phyloP scores from a whole-genome alignment of 345 rosid species.

The Pistacia integerrima region DNA sequence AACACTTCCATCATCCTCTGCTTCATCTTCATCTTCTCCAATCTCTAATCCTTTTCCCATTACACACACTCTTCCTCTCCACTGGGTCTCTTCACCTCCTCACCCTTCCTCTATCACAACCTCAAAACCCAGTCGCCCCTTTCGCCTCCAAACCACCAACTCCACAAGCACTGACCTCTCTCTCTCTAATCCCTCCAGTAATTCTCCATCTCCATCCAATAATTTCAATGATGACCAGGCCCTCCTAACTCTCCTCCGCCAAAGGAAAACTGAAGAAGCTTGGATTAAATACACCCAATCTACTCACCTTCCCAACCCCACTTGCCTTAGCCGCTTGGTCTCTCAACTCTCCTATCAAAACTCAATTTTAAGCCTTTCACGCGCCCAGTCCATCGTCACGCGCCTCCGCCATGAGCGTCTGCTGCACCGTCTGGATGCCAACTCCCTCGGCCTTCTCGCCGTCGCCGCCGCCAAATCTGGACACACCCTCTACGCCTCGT shows the following conservation, averaged over 20 bases:
- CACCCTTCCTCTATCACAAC: slow-evolving; percentile 8
- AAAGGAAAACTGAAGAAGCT: slow-evolving; percentile 73
- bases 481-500: slow-evolving; percentile 71
- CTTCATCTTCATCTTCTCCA: slow-evolving; percentile 33
- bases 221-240: slow-evolving; percentile 46
- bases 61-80: slow-evolving; percentile 24
- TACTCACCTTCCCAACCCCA: slow-evolving; percentile 66
- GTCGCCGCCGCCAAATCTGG: slow-evolving; percentile 74
- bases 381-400: slow-evolving; percentile 87
- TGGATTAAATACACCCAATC: slow-evolving; percentile 69
- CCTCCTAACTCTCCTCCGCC: slow-evolving; percentile 78
- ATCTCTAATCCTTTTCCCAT: slow-evolving; percentile 17
- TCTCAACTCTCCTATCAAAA: slow-evolving; percentile 78
- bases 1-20: slow-evolving; percentile 18
- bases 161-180: slow-evolving; percentile 36
- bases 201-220: background rate
- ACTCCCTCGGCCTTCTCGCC: slow-evolving; percentile 89
- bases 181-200: slow-evolving; percentile 19
- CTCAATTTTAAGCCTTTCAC: slow-evolving; percentile 53
- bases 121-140: slow-evolving; percentile 30
- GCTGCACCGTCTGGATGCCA: slow-evolving; percentile 91
- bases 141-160: slow-evolving; percentile 31
- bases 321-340: slow-evolving; percentile 91
- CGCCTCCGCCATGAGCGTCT: slow-evolving; percentile 88
- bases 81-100: slow-evolving; percentile 31